These are phyloP conservation scores for Lentinula boryana DNA, from an alignment of 768 basidiomycete genomes.

Conservation along the genomic window DNA sequence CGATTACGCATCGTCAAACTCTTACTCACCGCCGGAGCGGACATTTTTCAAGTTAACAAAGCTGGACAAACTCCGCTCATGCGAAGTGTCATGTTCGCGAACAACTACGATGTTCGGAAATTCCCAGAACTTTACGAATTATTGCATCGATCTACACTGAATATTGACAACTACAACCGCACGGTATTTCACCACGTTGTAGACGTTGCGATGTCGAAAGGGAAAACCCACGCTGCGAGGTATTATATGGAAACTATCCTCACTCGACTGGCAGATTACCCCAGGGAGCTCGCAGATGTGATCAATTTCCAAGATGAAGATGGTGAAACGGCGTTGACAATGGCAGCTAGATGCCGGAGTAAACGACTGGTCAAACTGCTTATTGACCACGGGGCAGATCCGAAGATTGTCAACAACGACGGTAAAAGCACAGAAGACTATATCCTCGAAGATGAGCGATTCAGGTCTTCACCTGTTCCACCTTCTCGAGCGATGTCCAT, in stretches of 20 bases:
- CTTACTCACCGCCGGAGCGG: slow-evolving; percentile 87
- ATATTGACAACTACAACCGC: slow-evolving; percentile 96
- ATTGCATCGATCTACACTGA: slow-evolving; percentile 94
- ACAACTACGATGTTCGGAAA: slow-evolving; percentile 99
- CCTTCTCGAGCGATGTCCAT: slow-evolving; percentile 59
- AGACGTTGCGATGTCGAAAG: slow-evolving; percentile 95
- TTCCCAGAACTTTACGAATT: slow-evolving; percentile 97
- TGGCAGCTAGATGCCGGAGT: slow-evolving; percentile 93
- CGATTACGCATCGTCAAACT: slow-evolving; percentile 94
- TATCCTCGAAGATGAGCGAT: slow-evolving; percentile 96
- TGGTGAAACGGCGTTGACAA: slow-evolving; percentile 94
- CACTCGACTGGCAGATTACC: slow-evolving; percentile 81
- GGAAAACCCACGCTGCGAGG: slow-evolving; percentile 94
- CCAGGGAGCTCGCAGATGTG: slow-evolving; percentile 93
- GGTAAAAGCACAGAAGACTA: slow-evolving; percentile 98
- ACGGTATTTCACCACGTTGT: slow-evolving; percentile 98
- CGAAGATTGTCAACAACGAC: slow-evolving; percentile 90
- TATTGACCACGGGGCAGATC: slow-evolving; percentile 94
- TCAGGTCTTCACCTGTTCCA: slow-evolving; percentile 84
- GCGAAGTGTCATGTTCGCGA: slow-evolving; percentile 99
- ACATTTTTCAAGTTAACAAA: slow-evolving; percentile 95
- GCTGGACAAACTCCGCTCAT: slow-evolving; percentile 96
- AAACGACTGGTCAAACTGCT: slow-evolving; percentile 93
- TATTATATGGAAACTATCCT: slow-evolving; percentile 99
- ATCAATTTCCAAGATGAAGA: slow-evolving; percentile 99